Evolutionary conservation across 148 eudicot species (phyloP), one percentile per base, ranked within the genome.

Genomic region (Persicaria maculosa): DNA sequence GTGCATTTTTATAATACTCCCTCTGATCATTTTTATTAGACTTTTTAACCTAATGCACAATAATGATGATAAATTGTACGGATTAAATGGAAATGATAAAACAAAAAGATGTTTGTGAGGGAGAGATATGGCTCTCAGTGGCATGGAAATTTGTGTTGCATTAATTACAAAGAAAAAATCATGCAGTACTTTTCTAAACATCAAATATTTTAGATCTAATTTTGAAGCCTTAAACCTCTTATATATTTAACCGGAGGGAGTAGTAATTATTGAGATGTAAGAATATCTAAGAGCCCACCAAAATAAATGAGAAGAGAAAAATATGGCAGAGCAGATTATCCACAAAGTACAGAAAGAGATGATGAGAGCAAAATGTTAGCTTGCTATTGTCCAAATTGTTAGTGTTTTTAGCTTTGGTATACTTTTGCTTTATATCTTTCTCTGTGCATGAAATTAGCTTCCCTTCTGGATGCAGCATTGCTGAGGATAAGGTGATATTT

Each of bases 401-500:
- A 20, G 9, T 44, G 19, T 44, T 22, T 22, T 22, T 64, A 4
- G 58, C 6, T 54, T 54, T 64, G 45, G 9, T 22, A 25, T 25
- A 64, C 11, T 31, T 22, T 22, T 25, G 7, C 6, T 16, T 14
- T 16, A 43, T 6, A 68, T n/a, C 15, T 44, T 1, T 40, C 15
- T 43, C 11, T 44, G 40, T 12, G 40, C 4, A 1, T 44, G 16
- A 68, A 14, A 68, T 15, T 15, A 68, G 65, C 25, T 68, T 36
- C 7, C 47, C 43, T 45, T 68, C 15, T 36, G 77, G 47, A 68
- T 82, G 90, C 97, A 93, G 98, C 84, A 87, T 89, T 81, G 98
- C 95, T 64, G 98, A 93, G 88, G 98, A 93, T 79, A 87, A 83
- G 83, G 89, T 93, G 80, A 91, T 91, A 81, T 93, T 93, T 83